Conservation (phyloP, 2,329 filamentous ascomycete species). For the Aspergillus pseudonomiae region DNA sequence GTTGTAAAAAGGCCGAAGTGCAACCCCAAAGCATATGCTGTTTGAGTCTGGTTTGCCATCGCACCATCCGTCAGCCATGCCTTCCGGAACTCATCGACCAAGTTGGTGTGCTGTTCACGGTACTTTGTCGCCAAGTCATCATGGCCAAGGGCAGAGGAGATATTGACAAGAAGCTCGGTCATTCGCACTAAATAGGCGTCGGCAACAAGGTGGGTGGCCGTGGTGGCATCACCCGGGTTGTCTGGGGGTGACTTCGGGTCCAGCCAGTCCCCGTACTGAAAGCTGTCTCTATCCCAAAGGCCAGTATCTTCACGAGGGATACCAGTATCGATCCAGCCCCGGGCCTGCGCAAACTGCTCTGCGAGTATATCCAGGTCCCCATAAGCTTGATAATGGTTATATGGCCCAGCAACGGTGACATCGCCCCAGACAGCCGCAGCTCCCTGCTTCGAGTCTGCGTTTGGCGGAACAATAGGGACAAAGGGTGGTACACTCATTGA, state of each 20-base stretch:
- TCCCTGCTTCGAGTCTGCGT: conserved; percentile 3
- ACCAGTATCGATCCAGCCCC: conserved; percentile 16
- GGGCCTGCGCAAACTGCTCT: conserved; percentile 15
- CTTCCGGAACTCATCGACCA: conserved; percentile 29
- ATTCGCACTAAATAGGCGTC: conserved; percentile 41
- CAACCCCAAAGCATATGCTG: conserved; percentile 32
- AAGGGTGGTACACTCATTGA: conserved; percentile 18
- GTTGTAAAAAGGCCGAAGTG: conserved; percentile 28
- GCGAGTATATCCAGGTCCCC: conserved; percentile 36
- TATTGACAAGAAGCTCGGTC: conserved; percentile 30
- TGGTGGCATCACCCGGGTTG: conserved; percentile 31
- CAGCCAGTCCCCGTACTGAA: conserved; percentile 43
- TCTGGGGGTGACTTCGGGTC: conserved; percentile 39
- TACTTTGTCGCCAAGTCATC: conserved; percentile 18
- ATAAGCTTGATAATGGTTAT: conserved; percentile 32
- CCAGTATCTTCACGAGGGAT: conserved; percentile 12
- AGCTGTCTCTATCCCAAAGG: conserved; percentile 15
- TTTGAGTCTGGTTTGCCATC: conserved; percentile 33
- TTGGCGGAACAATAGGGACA: conserved; percentile 33
- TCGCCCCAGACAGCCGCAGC: conserved; percentile 41
- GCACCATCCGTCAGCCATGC: conserved; percentile 30
- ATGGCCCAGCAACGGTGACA: conserved; percentile 37
- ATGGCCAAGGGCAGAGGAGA: conserved; percentile 22
- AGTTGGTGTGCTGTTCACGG: conserved; percentile 12
- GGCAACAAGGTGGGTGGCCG: conserved; percentile 33